phyloP scores from a whole-genome alignment of 106 monocot genomes.

The Acorus gramineus region DNA sequence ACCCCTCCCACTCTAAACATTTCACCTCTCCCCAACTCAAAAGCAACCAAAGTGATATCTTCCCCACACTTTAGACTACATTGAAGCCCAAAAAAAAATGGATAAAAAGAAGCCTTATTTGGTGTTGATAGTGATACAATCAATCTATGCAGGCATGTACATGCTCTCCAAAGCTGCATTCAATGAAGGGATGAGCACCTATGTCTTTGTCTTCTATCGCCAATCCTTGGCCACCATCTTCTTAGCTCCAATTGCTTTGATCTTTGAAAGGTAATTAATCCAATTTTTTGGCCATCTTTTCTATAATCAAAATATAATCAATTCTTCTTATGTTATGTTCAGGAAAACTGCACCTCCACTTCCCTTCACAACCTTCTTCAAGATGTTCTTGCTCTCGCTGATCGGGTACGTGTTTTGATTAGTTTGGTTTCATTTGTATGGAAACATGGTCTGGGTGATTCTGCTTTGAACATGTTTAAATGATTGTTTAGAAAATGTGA shows the following conservation, averaged over 20 bases:
- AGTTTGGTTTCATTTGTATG: not conserved
- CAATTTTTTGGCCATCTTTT: no score
- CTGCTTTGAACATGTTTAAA: no score
- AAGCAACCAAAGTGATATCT: no score
- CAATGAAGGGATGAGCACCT: slow-evolving; percentile 39
- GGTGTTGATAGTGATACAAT: slow-evolving; percentile 38
- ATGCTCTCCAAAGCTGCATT: slow-evolving; percentile 64
- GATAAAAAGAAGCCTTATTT: slow-evolving; percentile 29
- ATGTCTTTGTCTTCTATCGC: slow-evolving; percentile 62
- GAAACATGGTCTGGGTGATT: not conserved
- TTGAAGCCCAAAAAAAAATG: not conserved
- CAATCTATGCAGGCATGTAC: slow-evolving; percentile 43
- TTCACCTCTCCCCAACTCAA: no score
- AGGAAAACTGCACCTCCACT: slow-evolving; percentile 20
- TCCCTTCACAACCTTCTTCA: slow-evolving; percentile 9
- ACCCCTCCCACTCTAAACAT: no score
- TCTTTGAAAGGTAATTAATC: slow-evolving; percentile 15
- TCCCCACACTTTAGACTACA: no score
- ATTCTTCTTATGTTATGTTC: no score
- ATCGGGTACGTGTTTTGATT: slow-evolving; percentile 10
- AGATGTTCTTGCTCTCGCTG: slow-evolving; percentile 17
- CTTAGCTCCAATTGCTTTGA: slow-evolving; percentile 32
- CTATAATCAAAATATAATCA: no score
- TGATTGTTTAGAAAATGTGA: no score
- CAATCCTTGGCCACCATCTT: slow-evolving; percentile 40